Base-by-base conservation (phyloP, 2,329 filamentous ascomycete genomes). In the Aspergillus puulaauensis region DNA sequence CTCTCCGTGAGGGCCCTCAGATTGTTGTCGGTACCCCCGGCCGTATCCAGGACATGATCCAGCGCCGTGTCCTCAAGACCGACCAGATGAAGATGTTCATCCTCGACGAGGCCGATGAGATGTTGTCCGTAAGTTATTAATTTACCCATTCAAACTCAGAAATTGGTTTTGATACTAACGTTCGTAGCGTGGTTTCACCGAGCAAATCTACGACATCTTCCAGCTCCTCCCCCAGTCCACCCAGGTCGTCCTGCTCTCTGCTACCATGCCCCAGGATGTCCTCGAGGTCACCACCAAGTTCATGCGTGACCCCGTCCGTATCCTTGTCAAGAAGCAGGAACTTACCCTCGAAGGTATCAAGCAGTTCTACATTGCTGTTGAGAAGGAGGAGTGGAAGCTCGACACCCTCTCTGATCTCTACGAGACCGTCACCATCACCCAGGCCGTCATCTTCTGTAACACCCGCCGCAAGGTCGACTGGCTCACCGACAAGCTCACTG, bases 141-240 rank as follows among this genome's bases (percentile, higher is more conserved):
- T 7, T 11, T 7, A 12, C 15, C 3, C 27, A 8, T 21, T 19
- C 21, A 6, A 8, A 31, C 27, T 19, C 48, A 24, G 8, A 14
- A 24, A 33, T 4, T 21, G 57, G 35, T 5, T 7, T 59, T 37
- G 61, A 19, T 48, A 48, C 45, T 27, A 47, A 43, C 24, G 65
- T 47, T 15, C 50, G 27, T 39, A 91, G 86, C 93, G 93, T 75
- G 95, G 95, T 85, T 99, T 99, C 88, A 96, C 93, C 73, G 95
- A 99, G 85, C 95, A 99, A 84, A 99, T 99, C 83, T 99, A 99
- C 86, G 95, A 99, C 80, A 96, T 99, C 82, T 99, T 97, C 89
- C 93, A 96, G 82, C 90, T 97, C 61, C 90, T 99, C 55, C 95
- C 95, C 58, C 95, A 96, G 82, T 93, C 91, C 64, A 99, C 93